Evolutionary conservation across 352 stramenopile genomes (phyloP).

Genomic region (Pythium aristosporum): DNA sequence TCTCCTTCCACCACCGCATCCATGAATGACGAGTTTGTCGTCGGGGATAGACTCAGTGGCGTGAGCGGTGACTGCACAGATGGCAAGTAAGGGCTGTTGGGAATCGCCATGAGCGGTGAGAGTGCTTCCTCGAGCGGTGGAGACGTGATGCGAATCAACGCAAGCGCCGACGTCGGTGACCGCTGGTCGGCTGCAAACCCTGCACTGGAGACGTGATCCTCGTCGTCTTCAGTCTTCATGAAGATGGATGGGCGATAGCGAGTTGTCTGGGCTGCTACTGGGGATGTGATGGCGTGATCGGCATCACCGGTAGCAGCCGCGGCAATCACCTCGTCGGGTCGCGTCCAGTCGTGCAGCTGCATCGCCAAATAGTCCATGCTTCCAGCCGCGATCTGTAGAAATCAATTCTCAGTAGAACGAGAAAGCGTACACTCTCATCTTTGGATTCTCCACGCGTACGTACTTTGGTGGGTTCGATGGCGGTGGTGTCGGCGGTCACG

Average conservation of each 20-base stretch:
- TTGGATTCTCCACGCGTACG: background rate
- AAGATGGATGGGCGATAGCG: background rate
- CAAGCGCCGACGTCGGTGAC: conserved; percentile 1
- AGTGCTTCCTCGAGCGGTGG: background rate
- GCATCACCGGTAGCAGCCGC: conserved; percentile 4
- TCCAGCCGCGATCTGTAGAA: conserved; percentile 26
- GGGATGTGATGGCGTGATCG: background rate
- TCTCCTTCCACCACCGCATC: conserved; percentile 9
- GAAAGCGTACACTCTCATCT: background rate
- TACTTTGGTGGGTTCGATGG: conserved; percentile 34
- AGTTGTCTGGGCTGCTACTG: background rate
- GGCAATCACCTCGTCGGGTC: conserved; percentile 46
- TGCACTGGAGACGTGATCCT: conserved; percentile 1
- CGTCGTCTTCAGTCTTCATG: background rate
- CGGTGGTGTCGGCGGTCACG: conserved; percentile 37
- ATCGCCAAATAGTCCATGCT: conserved; percentile 51
- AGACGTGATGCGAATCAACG: conserved; percentile 1
- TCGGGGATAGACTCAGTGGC: background rate
- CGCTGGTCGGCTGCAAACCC: background rate
- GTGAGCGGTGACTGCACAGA: conserved; percentile 1
- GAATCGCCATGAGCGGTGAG: background rate
- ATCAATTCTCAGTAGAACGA: too few relatives aligned
- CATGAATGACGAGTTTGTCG: background rate
- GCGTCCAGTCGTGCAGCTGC: conserved; percentile 35
- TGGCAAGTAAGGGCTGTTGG: background rate